Conservation (phyloP, 768 basidiomycete genomes). For the Lactarius akahatsu region DNA sequence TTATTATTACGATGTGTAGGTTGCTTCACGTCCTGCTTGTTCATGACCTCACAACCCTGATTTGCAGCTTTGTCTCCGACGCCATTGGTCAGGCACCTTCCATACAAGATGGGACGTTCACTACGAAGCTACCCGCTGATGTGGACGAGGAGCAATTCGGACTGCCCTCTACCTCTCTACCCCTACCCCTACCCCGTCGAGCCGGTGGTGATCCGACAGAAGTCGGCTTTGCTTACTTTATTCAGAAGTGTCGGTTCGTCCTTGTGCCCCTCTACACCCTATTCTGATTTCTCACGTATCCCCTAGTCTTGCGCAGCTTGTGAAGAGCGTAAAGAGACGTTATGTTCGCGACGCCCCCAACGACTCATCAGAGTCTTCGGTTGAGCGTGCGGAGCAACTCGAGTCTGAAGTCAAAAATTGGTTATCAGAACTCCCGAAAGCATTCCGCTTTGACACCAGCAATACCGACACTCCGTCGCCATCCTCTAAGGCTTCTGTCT, state of each 20-base stretch:
- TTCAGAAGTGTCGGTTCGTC: conserved; percentile 59
- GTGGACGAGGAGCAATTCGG: conserved; percentile 56
- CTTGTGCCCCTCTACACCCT: conserved; percentile 18
- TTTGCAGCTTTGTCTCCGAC: conserved; percentile 64
- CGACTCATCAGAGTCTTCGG: conserved; percentile 41
- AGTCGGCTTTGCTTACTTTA: conserved; percentile 48
- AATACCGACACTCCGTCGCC: conserved; percentile 32
- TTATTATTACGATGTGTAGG: conserved; percentile 74
- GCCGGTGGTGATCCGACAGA: conserved; percentile 33
- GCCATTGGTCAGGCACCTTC: conserved; percentile 61
- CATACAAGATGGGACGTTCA: conserved; percentile 54
- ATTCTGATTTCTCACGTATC: conserved; percentile 5
- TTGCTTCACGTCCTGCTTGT: conserved; percentile 23
- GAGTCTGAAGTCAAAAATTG: conserved; percentile 58
- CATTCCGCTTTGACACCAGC: conserved; percentile 47
- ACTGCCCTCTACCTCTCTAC: conserved; percentile 46
- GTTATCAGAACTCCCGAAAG: conserved; percentile 50
- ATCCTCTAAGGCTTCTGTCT: conserved; percentile 30
- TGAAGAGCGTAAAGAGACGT: conserved; percentile 60
- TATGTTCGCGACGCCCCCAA: conserved; percentile 41
- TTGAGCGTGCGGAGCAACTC: conserved; percentile 60
- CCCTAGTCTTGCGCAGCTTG: conserved; percentile 57
- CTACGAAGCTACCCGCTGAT: conserved; percentile 54
- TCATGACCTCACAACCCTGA: background rate
- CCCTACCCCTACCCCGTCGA: conserved; percentile 37